phyloP scores from a whole-genome alignment of 345 rosid genomes.

The Litchi chinensis region DNA sequence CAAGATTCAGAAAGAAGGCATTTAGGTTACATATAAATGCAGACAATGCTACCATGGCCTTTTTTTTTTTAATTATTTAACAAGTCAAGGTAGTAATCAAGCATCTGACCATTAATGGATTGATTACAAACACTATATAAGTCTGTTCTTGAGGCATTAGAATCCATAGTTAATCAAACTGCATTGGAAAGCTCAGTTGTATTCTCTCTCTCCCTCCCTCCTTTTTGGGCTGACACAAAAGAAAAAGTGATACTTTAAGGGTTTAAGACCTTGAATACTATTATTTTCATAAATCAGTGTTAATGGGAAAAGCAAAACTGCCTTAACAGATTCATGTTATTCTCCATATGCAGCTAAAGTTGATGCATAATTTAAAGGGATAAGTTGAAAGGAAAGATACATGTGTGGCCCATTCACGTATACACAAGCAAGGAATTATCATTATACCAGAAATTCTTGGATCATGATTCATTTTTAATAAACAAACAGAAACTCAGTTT shows the following conservation, averaged over 20 bases:
- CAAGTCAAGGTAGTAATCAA: background rate
- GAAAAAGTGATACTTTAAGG: background rate
- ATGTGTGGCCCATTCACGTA: background rate
- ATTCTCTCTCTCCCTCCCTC: background rate
- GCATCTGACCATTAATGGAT: background rate
- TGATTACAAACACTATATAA: background rate
- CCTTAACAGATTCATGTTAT: background rate
- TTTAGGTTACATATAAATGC: background rate
- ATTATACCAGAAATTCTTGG: background rate
- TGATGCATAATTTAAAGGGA: background rate
- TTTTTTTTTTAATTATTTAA: background rate
- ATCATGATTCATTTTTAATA: background rate
- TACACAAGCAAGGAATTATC: background rate
- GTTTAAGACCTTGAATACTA: background rate
- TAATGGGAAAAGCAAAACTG: background rate
- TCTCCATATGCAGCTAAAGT: background rate
- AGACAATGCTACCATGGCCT: background rate
- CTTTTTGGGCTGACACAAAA: background rate
- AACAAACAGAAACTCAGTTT: background rate
- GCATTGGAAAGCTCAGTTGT: background rate
- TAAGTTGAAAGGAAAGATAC: background rate
- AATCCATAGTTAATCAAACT: background rate
- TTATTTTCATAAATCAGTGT: background rate
- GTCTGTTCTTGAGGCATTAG: background rate
- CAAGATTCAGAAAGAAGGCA: conserved; percentile 1